A percentile compares a stretch with the other conserved stretches of the same genome.
Conservation (phyloP, 1,284 basidiomycete species). For the Cryptococcus neoformans region DNA sequence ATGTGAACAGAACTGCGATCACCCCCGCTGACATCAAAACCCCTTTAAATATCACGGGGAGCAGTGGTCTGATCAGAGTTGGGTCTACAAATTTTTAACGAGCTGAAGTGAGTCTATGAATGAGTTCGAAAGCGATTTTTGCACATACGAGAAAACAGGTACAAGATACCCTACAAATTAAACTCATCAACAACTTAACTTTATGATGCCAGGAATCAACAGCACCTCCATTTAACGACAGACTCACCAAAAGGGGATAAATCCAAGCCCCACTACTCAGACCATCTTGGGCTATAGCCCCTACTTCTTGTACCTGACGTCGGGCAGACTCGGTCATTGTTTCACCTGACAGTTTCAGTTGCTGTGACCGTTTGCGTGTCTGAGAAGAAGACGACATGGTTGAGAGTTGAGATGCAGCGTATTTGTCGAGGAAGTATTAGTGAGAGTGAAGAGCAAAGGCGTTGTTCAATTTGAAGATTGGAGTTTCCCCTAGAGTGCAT, state of each 20-base stretch:
- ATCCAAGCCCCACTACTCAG: slow-evolving; percentile 48
- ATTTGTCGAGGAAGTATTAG: not conserved
- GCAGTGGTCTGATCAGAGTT: slow-evolving; percentile 43
- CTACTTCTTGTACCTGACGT: slow-evolving; percentile 34
- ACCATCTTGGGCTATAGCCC: slow-evolving; percentile 40
- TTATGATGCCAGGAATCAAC: not conserved
- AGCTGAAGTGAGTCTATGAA: not conserved
- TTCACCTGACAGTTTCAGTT: slow-evolving; percentile 1
- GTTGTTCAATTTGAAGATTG: too few species aligned
- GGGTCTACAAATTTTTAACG: slow-evolving; percentile 38
- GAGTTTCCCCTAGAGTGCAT: too few species aligned
- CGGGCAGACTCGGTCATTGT: slow-evolving; percentile 23
- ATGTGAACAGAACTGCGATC: slow-evolving; percentile 57
- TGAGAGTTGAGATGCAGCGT: too few species aligned
- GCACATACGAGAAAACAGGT: slow-evolving; percentile 42
- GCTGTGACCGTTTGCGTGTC: slow-evolving; percentile 9
- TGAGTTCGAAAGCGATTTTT: not conserved
- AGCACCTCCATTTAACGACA: not conserved
- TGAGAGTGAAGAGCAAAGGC: not conserved
- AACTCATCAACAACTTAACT: not conserved
- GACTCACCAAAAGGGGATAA: slow-evolving; percentile 49
- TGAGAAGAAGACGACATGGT: slow-evolving; percentile 9
- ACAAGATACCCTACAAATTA: slow-evolving; percentile 41
- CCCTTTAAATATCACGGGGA: slow-evolving; percentile 45
- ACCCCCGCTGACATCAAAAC: slow-evolving; percentile 43